Evolutionary conservation across 2,329 filamentous ascomycete genomes (phyloP).

Genomic region (Colletotrichum musicola): DNA sequence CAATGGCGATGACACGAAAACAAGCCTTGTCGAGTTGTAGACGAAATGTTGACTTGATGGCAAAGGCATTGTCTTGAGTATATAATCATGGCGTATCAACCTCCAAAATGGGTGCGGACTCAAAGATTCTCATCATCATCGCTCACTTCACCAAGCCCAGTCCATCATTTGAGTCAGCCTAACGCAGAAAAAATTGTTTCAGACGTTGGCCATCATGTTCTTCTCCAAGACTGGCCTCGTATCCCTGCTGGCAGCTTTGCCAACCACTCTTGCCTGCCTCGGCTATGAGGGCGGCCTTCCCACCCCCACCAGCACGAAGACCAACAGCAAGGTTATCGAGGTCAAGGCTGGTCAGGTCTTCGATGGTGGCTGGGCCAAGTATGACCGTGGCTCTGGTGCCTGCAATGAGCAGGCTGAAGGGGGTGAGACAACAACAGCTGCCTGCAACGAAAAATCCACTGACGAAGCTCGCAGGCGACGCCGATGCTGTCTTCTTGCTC

Average conservation of each 20-base stretch:
- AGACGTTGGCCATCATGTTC: constrained; percentile 4
- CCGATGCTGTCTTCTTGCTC: constrained; percentile 59
- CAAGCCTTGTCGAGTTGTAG: not conserved
- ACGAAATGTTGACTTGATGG: accelerated
- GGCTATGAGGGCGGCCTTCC: constrained; percentile 48
- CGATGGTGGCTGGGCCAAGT: constrained; percentile 50
- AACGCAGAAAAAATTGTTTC: not conserved
- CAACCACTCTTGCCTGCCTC: constrained; percentile 43
- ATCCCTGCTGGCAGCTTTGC: constrained; percentile 35
- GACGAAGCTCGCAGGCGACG: constrained; percentile 44
- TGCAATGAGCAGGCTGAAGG: constrained; percentile 56
- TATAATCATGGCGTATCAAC: not conserved
- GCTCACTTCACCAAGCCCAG: not conserved
- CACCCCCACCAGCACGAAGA: constrained; percentile 43
- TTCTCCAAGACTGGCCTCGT: constrained; percentile 13
- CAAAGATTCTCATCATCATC: not conserved
- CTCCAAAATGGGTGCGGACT: not conserved
- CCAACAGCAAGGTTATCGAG: constrained; percentile 49
- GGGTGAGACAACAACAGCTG: constrained; percentile 36
- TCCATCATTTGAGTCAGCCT: not conserved
- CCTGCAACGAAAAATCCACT: not conserved
- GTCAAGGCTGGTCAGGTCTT: constrained; percentile 46
- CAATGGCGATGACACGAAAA: not conserved
- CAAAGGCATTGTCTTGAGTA: not conserved
- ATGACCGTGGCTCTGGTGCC: constrained; percentile 52